A percentile compares a stretch with the other conserved stretches of the same genome.
phyloP scores from a whole-genome alignment of 2,329 filamentous ascomycete genomes.

The Trichoderma sp. region DNA sequence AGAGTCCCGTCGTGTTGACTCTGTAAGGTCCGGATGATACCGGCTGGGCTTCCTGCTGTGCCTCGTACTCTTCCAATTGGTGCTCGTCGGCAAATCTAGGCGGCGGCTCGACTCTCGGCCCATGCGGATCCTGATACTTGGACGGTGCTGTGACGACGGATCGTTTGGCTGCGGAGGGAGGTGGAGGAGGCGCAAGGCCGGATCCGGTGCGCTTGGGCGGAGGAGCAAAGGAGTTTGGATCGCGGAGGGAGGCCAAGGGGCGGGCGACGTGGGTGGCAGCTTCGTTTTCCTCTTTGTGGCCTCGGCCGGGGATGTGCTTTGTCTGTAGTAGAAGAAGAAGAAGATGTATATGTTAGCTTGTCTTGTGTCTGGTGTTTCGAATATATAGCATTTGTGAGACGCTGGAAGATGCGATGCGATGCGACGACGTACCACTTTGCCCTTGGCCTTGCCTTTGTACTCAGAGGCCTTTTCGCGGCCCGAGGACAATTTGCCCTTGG shows the following conservation, averaged over 20 bases:
- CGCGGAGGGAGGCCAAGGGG: conserved; percentile 69
- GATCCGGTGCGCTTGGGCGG: conserved; percentile 63
- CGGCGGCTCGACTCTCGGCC: conserved; percentile 9
- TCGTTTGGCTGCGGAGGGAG: conserved; percentile 25
- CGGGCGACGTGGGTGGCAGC: conserved; percentile 42
- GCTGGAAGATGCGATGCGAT: not conserved
- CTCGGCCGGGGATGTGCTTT: conserved; percentile 34
- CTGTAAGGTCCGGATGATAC: conserved; percentile 60
- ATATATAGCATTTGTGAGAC: not conserved
- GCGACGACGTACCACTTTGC: conserved; percentile 41
- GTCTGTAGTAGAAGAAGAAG: not conserved
- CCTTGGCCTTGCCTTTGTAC: conserved; percentile 34
- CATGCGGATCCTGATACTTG: conserved; percentile 35
- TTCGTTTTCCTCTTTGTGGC: conserved; percentile 32
- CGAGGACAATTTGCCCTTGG: conserved; percentile 21
- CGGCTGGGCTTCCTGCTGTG: conserved; percentile 42
- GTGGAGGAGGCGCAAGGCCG: conserved; percentile 35
- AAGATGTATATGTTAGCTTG: not conserved
- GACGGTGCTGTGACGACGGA: conserved; percentile 34
- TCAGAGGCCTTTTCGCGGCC: conserved; percentile 21
- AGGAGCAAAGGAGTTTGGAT: conserved; percentile 75
- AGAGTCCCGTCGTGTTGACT: conserved; percentile 67
- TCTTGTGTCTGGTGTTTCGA: not conserved
- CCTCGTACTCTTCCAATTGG: conserved; percentile 1
- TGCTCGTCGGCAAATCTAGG: conserved; percentile 15